These are phyloP conservation scores for Trichothecium roseum DNA, from an alignment of 2,329 filamentous ascomycete species.

Conservation along the genomic window DNA sequence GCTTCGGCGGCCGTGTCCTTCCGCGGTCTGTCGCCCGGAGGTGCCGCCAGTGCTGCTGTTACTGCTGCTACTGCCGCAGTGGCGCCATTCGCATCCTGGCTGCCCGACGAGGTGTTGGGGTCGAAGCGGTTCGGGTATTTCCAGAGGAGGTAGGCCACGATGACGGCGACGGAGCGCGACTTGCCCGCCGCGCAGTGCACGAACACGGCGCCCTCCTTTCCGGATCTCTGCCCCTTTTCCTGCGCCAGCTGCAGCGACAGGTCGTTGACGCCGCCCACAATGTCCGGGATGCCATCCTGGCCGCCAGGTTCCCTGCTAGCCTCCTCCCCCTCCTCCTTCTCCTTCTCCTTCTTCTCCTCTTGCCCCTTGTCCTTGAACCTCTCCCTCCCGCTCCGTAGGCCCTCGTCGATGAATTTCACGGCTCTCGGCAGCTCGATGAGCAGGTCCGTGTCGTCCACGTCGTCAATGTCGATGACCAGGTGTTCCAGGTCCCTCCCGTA, in stretches of 20 bases:
- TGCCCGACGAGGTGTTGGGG: constrained; percentile 23
- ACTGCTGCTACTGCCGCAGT: too few relatives aligned
- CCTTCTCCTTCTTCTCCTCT: not conserved
- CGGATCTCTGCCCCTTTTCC: constrained; percentile 9
- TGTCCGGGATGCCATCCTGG: not conserved
- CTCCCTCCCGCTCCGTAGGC: constrained; percentile 31
- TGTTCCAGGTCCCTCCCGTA: constrained; percentile 55
- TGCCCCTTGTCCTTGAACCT: not conserved
- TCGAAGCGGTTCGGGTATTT: constrained; percentile 46
- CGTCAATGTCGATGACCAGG: constrained; percentile 75
- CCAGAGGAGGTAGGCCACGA: constrained; percentile 77
- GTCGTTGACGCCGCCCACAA: not conserved
- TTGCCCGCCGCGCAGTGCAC: constrained; percentile 87
- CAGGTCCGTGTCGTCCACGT: constrained; percentile 82
- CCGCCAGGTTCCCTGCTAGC: not conserved
- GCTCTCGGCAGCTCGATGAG: constrained; percentile 69
- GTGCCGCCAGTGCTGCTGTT: too few relatives aligned
- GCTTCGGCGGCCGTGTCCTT: constrained; percentile 33
- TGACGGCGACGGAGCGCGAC: constrained; percentile 77
- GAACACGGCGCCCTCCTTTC: constrained; percentile 33
- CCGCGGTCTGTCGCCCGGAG: constrained; percentile 11
- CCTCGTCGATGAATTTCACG: constrained; percentile 75
- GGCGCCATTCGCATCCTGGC: too few relatives aligned
- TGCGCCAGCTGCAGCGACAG: constrained; percentile 3
- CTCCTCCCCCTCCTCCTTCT: too few relatives aligned